Conservation (phyloP, 345 rosid genomes). For the Salix suchowensis region DNA sequence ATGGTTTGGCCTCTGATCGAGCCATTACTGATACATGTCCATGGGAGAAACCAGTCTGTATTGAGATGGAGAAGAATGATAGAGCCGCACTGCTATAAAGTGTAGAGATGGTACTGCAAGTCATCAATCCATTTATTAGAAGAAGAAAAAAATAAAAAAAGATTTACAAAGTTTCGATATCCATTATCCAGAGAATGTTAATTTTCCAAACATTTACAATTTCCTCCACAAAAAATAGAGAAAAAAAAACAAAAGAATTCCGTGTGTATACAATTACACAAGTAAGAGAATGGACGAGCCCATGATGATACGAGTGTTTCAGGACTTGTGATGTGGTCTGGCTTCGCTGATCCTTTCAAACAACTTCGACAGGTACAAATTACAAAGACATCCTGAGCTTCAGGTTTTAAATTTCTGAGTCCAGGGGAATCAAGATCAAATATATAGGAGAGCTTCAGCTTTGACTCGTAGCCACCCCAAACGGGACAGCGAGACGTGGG, state of each 20-base stretch:
- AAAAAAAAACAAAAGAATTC: not conserved
- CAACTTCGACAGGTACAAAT: not conserved
- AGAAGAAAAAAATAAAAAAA: not conserved
- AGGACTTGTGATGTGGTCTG: slow-evolving; percentile 2
- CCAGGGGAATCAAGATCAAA: not conserved
- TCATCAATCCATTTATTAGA: not conserved
- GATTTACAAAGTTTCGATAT: not conserved
- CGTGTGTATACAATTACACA: not conserved
- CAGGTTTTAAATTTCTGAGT: not conserved
- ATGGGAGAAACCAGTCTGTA: not conserved
- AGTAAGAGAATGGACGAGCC: slow-evolving; percentile 4
- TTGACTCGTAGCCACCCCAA: slow-evolving; percentile 21
- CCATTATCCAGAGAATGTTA: not conserved
- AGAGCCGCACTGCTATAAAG: not conserved
- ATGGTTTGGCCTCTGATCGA: not conserved
- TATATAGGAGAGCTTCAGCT: not conserved
- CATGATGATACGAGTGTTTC: not conserved
- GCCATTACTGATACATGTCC: not conserved
- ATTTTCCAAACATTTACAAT: not conserved
- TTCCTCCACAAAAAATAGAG: not conserved
- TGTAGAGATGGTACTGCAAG: not conserved
- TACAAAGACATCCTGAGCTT: not conserved
- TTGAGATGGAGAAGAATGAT: not conserved
- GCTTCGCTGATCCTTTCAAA: not conserved
- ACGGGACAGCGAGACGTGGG: slow-evolving; percentile 23